Percentiles rank a stretch among this genome's conserved stretches.
Conservation (phyloP, 306 rosid genomes). For the Medicago lupulina region DNA sequence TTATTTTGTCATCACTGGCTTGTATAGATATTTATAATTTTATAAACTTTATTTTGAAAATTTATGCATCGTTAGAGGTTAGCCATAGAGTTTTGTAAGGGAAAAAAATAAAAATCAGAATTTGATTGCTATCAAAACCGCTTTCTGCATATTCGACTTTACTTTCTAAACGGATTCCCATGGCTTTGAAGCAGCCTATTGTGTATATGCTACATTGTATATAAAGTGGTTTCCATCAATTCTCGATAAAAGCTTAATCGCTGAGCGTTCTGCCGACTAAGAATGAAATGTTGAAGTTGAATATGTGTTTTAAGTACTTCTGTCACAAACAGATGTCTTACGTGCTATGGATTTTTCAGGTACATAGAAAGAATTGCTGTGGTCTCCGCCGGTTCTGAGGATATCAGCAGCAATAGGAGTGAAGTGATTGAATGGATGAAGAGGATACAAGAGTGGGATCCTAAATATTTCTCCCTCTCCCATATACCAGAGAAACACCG, state of each 20-base stretch:
- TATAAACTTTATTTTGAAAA: not conserved
- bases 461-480: constrained; percentile 71
- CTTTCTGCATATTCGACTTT: constrained; percentile 20
- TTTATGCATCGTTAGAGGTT: constrained; percentile 6
- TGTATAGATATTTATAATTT: not conserved
- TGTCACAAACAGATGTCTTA: constrained; percentile 21
- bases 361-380: constrained; percentile 88
- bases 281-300: constrained; percentile 28
- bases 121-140: not conserved
- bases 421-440: constrained; percentile 92
- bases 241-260: constrained; percentile 15
- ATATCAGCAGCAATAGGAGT: constrained; percentile 48
- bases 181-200: constrained; percentile 11
- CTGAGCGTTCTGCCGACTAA: not conserved
- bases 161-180: constrained; percentile 12
- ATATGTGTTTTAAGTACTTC: not conserved
- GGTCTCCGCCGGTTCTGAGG: constrained; percentile 66
- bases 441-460: constrained; percentile 88
- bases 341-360: constrained; percentile 57
- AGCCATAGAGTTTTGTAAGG: not conserved
- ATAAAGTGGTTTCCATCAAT: not conserved
- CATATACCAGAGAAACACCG: constrained; percentile 78
- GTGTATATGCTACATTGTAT: constrained; percentile 17
- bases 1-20: constrained; percentile 27
- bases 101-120: not conserved